Evolutionary conservation across 2,329 filamentous ascomycete genomes (phyloP).

Genomic region (Cryphonectria nitschkei): DNA sequence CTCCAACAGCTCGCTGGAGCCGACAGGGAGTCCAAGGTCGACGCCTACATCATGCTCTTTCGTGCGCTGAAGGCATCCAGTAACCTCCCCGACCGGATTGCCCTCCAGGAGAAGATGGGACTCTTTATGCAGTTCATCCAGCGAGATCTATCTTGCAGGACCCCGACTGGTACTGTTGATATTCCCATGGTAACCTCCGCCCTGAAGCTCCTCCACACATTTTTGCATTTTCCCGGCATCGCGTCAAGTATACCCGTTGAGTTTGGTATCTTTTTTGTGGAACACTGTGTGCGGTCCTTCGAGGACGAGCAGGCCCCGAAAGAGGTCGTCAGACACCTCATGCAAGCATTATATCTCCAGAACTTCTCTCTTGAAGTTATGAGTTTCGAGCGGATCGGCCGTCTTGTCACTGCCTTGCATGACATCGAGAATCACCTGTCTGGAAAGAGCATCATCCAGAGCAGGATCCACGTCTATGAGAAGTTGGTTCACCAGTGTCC

Average conservation of each 20-base stretch:
- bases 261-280: slow-evolving; percentile 78
- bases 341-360: slow-evolving; percentile 80
- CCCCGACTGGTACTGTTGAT: slow-evolving; percentile 60
- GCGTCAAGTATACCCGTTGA: slow-evolving; percentile 73
- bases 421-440: slow-evolving; percentile 73
- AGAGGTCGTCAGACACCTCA: slow-evolving; percentile 74
- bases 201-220: slow-evolving; percentile 74
- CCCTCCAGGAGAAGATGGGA: slow-evolving; percentile 75
- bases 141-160: slow-evolving; percentile 72
- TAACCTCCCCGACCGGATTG: slow-evolving; percentile 74
- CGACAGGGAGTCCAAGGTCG: slow-evolving; percentile 73
- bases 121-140: slow-evolving; percentile 81
- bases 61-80: slow-evolving; percentile 80
- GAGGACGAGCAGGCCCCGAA: slow-evolving; percentile 73
- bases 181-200: slow-evolving; percentile 76
- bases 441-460: slow-evolving; percentile 80
- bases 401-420: slow-evolving; percentile 71
- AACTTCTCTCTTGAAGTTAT: slow-evolving; percentile 77
- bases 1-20: slow-evolving; percentile 78
- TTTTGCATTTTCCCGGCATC: slow-evolving; percentile 76
- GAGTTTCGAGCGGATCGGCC: slow-evolving; percentile 70
- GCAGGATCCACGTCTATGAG: slow-evolving; percentile 78
- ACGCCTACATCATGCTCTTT: slow-evolving; percentile 84
- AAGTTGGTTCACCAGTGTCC: slow-evolving; percentile 75
- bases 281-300: slow-evolving; percentile 76